These are phyloP conservation scores for Globisporangium ultimum DNA, from an alignment of 352 stramenopile species.

Conservation along the genomic window DNA sequence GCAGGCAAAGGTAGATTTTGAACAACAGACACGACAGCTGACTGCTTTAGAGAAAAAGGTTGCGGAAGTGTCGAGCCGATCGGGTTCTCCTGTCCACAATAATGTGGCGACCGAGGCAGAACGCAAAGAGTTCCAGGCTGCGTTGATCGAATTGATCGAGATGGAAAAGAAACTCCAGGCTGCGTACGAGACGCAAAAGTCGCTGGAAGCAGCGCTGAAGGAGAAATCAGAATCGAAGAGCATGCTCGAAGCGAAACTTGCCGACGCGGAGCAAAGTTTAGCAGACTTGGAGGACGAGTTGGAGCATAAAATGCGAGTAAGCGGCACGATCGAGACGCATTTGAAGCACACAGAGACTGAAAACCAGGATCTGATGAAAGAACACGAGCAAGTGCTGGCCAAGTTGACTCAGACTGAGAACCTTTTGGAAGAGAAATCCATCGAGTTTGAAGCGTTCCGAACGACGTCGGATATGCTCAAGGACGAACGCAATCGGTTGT, in stretches of 20 bases:
- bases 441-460: slow-evolving; percentile 60
- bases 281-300: slow-evolving; percentile 48
- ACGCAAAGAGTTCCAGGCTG: slow-evolving; percentile 53
- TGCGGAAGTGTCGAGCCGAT: slow-evolving; percentile 38
- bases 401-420: slow-evolving; percentile 47
- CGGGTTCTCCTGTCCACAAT: slow-evolving; percentile 17
- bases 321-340: slow-evolving; percentile 47
- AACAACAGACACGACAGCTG: slow-evolving; percentile 53
- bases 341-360: slow-evolving; percentile 38
- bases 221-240: slow-evolving; percentile 45
- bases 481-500: slow-evolving; percentile 48
- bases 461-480: slow-evolving; percentile 61
- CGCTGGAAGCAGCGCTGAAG: slow-evolving; percentile 44
- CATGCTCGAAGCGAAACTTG: slow-evolving; percentile 43
- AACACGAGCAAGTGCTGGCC: slow-evolving; percentile 37
- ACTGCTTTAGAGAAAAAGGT: slow-evolving; percentile 56
- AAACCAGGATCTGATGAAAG: slow-evolving; percentile 42
- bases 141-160: slow-evolving; percentile 62
- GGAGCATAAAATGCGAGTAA: slow-evolving; percentile 51
- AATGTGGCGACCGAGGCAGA: slow-evolving; percentile 39
- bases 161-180: slow-evolving; percentile 66
- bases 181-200: slow-evolving; percentile 56
- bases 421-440: slow-evolving; percentile 56
- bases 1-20: slow-evolving; percentile 49
- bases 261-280: slow-evolving; percentile 44